Base-by-base conservation (phyloP, 257 asterid genomes). In the Sherardia arvensis region DNA sequence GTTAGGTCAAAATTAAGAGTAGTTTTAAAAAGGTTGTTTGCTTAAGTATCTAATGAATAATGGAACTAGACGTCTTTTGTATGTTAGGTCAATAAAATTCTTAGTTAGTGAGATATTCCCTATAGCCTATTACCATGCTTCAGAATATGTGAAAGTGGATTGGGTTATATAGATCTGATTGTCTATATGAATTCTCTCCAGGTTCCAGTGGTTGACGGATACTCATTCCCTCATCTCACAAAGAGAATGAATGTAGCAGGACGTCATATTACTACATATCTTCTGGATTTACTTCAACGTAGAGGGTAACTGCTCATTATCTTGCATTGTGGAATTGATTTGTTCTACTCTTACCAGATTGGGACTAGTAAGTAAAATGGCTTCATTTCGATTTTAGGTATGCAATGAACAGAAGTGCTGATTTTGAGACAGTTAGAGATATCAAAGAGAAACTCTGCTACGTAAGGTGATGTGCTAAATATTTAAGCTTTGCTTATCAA, bases 151-250 rank as follows among this genome's bases (percentile, higher is more conserved):
- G 48, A 48, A 62, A 7, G 26, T 62, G 57, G 27, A 26, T 5
- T 43, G 23, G 14, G 29, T 62, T 17, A 38, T 61, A 18, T 61
- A 22, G 54, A 61, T 38, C 33, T 18, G 36, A 69, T 53, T 10
- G 36, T 65, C 25, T 36, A 30, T 51, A 33, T 47, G 34, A 51
- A 8, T 32, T 33, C 70, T 54, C 71, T 60, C 68, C 81, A 92
- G 97, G 99, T 89, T 75, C 99, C 96, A 22, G 97, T 92, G 69
- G 99, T 89, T 74, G 97, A 92, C 78, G 99, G 99, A 65, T 92
- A 89, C 80, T 92, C 97, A 63, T 92, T 92, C 63, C 97, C 99
- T 69, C 99, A 92, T 80, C 99, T 92, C 62, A 92, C 97, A 12
- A 92, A 87, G 73, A 80, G 99, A 71, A 92, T 92, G 99, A 92